These are phyloP conservation scores for Diaporthe sp. DNA, from an alignment of 2,329 filamentous ascomycete species.

Conservation along the genomic window DNA sequence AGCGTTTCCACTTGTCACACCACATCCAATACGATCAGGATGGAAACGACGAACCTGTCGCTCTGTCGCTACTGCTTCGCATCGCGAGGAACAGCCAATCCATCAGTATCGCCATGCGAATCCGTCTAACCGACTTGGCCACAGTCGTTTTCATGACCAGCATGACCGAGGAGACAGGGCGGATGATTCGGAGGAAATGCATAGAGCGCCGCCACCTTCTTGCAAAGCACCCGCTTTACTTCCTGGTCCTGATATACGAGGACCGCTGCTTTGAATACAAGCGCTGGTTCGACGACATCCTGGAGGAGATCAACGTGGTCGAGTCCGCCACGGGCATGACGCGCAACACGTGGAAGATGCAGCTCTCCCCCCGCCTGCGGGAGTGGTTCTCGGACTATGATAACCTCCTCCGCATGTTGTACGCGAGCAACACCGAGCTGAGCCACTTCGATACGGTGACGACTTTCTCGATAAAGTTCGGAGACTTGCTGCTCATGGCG, in stretches of 20 bases:
- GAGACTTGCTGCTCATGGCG: not conserved
- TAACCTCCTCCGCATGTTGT: conserved; percentile 18
- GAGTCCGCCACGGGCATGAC: conserved; percentile 36
- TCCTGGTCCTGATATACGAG: conserved; percentile 26
- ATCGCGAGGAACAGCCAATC: conserved; percentile 27
- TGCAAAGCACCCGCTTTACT: conserved; percentile 20
- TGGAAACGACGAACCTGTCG: not conserved
- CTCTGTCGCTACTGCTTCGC: conserved; percentile 14
- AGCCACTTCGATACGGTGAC: conserved; percentile 28
- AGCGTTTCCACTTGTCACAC: conserved; percentile 32
- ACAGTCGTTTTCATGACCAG: conserved; percentile 22
- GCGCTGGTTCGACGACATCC: conserved; percentile 18
- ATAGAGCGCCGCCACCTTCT: conserved; percentile 12
- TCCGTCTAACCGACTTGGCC: conserved; percentile 20
- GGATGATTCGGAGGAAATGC: not conserved
- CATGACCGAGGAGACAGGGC: conserved; percentile 8
- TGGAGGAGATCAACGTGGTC: conserved; percentile 25
- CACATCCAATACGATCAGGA: conserved; percentile 23
- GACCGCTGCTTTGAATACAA: conserved; percentile 21
- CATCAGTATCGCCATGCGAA: conserved; percentile 31
- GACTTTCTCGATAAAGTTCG: conserved; percentile 22
- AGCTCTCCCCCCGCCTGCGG: not conserved
- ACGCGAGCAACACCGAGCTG: conserved; percentile 32
- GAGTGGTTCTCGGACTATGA: conserved; percentile 36
- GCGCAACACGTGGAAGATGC: conserved; percentile 24